Evolutionary conservation across 371 early-diverging fungal genomes (phyloP), one percentile per base, ranked within the genome.

Genomic region (Apophysomyces trapeziformis): DNA sequence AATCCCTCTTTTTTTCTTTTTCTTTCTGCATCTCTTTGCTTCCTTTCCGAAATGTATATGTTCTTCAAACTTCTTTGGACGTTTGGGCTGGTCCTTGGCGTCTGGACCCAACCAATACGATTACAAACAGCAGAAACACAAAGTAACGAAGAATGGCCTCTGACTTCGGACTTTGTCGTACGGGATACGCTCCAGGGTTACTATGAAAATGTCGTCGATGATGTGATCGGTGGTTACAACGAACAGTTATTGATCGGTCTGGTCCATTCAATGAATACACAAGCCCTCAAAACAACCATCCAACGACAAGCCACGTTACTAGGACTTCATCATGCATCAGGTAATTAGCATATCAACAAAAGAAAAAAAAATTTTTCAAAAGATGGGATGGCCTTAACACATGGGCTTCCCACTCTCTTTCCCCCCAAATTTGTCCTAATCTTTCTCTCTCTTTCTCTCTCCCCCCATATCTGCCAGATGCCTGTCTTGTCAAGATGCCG

Each of bases 1-100:
- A 9, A 9, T 50, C 21, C n/a, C 5, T 47, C 14, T 18, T 47
- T n/a, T 47, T 16, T n/a, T 21, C 16, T 47, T n/a, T 47, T 47
- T 47, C 47, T 47, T n/a, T 47, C 41, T 26, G 32, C 32, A 26
- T 26, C 32, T 26, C 32, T 26, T 2, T 26, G 18, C 47, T 50
- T 50, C 54, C 21, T 50, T 50, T 50, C 1, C 21, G 6, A 18
- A 9, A 41, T 50, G 8, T 21, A 50, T 9, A 50, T 50, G n/a
- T 9, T 21, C n/a, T n/a, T 21, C 54, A 18, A n/a, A 18, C 54
- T 50, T 50, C 21, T 50, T 35, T 50, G 54, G 54, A 50, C 35
- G 54, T 50, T 50, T 21, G 18, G n/a, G 54, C 54, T 50, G 54
- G 54, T 50, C 54, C 21, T 50, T 50, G 54, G 54, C 54, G 54